These are phyloP conservation scores for Candida chauliodis DNA, from an alignment of 805 yeast species.

Conservation along the genomic window DNA sequence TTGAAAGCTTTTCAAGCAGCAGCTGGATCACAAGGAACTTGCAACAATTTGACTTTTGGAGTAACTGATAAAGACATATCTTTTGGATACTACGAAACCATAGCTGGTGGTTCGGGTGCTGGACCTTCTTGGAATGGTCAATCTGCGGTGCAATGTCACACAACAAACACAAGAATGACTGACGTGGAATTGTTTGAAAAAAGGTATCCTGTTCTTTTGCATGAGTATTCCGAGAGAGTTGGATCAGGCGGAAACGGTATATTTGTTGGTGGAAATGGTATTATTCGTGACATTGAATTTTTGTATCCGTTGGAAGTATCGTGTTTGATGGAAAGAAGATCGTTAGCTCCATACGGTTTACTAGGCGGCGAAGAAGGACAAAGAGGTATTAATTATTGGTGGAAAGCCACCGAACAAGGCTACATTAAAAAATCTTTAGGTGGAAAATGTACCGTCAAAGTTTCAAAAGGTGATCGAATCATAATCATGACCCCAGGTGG, in stretches of 20 bases:
- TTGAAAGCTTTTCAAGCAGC: conserved; percentile 82
- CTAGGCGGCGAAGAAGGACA: conserved; percentile 76
- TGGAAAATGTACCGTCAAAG: conserved; percentile 31
- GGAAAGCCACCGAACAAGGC: conserved; percentile 14
- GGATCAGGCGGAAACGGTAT: conserved; percentile 81
- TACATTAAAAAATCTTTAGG: conserved; percentile 26
- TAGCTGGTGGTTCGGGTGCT: conserved; percentile 96
- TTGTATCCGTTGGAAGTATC: conserved; percentile 53
- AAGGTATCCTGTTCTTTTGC: conserved; percentile 78
- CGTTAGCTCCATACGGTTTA: conserved; percentile 81
- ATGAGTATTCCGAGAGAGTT: conserved; percentile 63
- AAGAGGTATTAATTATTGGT: conserved; percentile 54
- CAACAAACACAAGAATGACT: conserved; percentile 91
- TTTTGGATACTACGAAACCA: conserved; percentile 90
- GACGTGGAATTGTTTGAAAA: conserved; percentile 88
- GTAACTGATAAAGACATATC: conserved; percentile 60
- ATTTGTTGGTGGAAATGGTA: conserved; percentile 81
- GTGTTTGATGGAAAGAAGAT: conserved; percentile 81
- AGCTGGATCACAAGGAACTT: conserved; percentile 95
- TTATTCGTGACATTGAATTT: conserved; percentile 80
- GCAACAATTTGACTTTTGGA: conserved; percentile 93
- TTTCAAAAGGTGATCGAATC: conserved; percentile 38
- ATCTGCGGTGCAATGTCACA: conserved; percentile 88
- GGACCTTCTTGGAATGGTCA: conserved; percentile 83
- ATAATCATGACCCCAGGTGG: conserved; percentile 43